A percentile compares a stretch with the other conserved stretches of the same genome.
Evolutionary conservation across 1,284 basidiomycete species (phyloP).

Genomic region (Lentinula novae-zelandiae): DNA sequence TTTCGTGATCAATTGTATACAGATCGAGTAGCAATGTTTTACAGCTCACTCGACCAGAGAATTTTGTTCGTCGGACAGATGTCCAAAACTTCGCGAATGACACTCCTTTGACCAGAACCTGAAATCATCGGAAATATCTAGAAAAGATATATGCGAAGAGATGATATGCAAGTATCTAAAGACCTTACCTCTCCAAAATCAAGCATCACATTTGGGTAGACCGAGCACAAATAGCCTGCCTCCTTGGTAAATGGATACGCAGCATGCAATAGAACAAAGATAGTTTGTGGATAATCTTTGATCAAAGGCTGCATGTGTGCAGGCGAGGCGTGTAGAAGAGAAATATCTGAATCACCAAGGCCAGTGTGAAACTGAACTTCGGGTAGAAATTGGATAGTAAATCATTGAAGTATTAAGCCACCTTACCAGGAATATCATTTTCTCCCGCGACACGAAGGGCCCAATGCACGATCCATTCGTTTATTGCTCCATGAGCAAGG

Average conservation of each 20-base stretch:
- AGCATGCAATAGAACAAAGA: conserved; percentile 67
- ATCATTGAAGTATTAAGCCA: not conserved
- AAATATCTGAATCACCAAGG: conserved; percentile 70
- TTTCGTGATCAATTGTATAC: conserved; percentile 9
- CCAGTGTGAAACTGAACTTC: conserved; percentile 81
- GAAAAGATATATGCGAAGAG: not conserved
- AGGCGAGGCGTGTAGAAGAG: conserved; percentile 55
- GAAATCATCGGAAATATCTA: conserved; percentile 67
- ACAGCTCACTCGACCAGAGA: conserved; percentile 67
- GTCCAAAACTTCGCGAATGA: conserved; percentile 63
- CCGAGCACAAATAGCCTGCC: conserved; percentile 67
- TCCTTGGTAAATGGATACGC: conserved; percentile 73
- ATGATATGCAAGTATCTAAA: not conserved
- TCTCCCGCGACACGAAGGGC: conserved; percentile 48
- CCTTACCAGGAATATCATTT: conserved; percentile 53
- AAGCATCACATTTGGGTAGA: conserved; percentile 69
- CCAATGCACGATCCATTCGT: conserved; percentile 62
- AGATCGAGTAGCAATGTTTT: not conserved
- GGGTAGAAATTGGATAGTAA: not conserved
- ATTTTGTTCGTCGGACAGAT: conserved; percentile 72
- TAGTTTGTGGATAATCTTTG: conserved; percentile 53
- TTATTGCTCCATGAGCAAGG: conserved; percentile 57
- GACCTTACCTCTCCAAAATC: conserved; percentile 65
- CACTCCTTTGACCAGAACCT: conserved; percentile 52
- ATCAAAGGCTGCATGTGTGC: conserved; percentile 65